phyloP scores from a whole-genome alignment of 176 grass and related monocot genomes.

The Oryza meridionalis region DNA sequence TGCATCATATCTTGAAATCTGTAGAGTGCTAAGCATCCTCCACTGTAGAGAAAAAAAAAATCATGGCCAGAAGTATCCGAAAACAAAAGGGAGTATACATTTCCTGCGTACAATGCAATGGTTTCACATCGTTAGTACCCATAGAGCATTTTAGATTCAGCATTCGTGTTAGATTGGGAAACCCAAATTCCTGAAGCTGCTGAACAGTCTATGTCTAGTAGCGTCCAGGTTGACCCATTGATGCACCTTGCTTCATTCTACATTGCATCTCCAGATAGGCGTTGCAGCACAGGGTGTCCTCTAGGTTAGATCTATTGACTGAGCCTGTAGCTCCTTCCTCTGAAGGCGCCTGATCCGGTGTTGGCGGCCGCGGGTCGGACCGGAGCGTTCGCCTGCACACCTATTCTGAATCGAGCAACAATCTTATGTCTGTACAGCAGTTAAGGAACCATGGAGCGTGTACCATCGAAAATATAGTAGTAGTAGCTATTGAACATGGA shows the following conservation, averaged over 20 bases:
- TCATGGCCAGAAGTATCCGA: neutral
- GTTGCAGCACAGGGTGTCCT: neutral
- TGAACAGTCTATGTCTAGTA: neutral
- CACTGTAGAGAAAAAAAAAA: neutral
- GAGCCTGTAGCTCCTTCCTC: constrained; percentile 80
- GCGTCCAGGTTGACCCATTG: constrained; percentile 18
- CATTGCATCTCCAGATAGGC: neutral
- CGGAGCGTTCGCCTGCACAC: constrained; percentile 53
- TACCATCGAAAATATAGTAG: constrained; percentile 11
- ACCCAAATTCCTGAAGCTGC: constrained; percentile 1
- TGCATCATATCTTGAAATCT: neutral
- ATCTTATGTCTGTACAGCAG: constrained; percentile 80
- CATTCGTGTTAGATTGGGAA: neutral
- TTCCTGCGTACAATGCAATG: constrained; percentile 1
- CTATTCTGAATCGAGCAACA: constrained; percentile 67
- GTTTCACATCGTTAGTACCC: neutral
- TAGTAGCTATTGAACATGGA: constrained; percentile 2
- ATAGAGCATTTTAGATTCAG: neutral
- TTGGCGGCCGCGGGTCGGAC: constrained; percentile 30
- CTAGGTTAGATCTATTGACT: constrained; percentile 45
- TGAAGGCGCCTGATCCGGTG: constrained; percentile 53
- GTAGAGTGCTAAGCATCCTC: neutral
- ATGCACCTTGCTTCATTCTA: constrained; percentile 19
- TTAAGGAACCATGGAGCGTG: constrained; percentile 56
- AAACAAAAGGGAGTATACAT: neutral